Percentiles rank a stretch among this genome's conserved stretches.
These are phyloP conservation scores for Spergularia marina DNA, from an alignment of 148 eudicot genomes.

Conservation along the genomic window DNA sequence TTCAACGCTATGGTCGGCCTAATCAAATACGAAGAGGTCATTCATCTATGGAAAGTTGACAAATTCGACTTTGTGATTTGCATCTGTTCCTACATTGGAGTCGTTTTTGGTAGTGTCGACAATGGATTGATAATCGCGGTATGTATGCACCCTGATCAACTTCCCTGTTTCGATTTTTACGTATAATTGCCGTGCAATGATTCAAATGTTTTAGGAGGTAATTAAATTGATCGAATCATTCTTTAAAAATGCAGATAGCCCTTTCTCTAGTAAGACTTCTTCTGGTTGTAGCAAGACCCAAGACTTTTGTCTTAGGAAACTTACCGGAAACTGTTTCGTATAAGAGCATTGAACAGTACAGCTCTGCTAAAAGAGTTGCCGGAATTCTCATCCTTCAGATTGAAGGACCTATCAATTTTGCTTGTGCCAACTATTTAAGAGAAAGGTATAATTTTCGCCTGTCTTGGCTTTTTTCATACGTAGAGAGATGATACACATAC, in stretches of 20 bases:
- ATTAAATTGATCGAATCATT: no score
- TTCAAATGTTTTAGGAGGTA: no score
- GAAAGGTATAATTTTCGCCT: conserved; percentile 40
- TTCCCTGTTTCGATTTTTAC: not conserved
- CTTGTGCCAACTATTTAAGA: conserved; percentile 53
- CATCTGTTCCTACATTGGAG: conserved; percentile 46
- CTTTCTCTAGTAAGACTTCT: conserved; percentile 50
- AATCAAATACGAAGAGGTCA: conserved; percentile 46
- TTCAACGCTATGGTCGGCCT: conserved; percentile 61
- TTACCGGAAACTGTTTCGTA: conserved; percentile 44
- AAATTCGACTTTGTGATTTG: conserved; percentile 64
- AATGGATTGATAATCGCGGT: conserved; percentile 53
- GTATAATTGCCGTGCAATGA: no score
- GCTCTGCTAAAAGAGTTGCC: conserved; percentile 31
- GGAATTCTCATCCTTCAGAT: conserved; percentile 61
- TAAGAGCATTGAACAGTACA: conserved; percentile 53
- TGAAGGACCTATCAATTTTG: conserved; percentile 54
- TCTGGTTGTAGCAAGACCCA: conserved; percentile 61
- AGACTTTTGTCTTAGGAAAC: conserved; percentile 49
- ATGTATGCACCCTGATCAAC: conserved; percentile 7
- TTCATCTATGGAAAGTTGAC: conserved; percentile 56
- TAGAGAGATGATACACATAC: no score
- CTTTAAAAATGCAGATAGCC: conserved; percentile 30
- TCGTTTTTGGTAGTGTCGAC: conserved; percentile 55
- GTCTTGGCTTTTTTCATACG: no score